Conservation (phyloP, 768 basidiomycete species). For the Dacryopinax spathularia region DNA sequence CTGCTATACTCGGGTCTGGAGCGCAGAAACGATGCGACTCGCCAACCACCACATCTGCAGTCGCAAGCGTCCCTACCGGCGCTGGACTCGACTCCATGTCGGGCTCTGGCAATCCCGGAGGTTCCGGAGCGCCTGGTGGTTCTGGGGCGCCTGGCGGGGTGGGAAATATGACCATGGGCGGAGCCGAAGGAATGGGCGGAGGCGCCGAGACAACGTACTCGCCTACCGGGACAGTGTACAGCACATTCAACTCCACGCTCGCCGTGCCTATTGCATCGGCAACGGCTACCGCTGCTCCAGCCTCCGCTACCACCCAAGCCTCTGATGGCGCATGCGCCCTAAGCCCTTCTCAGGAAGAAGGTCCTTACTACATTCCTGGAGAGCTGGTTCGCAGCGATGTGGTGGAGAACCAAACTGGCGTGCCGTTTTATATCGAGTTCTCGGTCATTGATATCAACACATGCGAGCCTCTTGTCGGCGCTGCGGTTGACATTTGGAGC, state of each 20-base stretch:
- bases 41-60: not conserved
- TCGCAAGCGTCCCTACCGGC: not conserved
- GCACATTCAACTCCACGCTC: not conserved
- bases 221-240: not conserved
- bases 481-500: slow-evolving; percentile 1
- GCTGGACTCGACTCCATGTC: not conserved
- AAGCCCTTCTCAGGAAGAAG: not conserved
- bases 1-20: not conserved
- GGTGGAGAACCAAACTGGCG: not conserved
- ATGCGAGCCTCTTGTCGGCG: not conserved
- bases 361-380: not conserved
- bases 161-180: not conserved
- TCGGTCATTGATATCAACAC: not conserved
- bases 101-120: not conserved
- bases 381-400: slow-evolving; percentile 1
- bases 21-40: not conserved
- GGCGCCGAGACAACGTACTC: not conserved
- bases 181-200: not conserved
- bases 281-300: not conserved
- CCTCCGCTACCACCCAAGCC: not conserved
- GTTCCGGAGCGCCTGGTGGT: not conserved
- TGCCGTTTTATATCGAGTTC: not conserved
- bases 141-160: not conserved
- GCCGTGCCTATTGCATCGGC: not conserved
- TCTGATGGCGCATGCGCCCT: not conserved